Evolutionary conservation across 257 asterid genomes (phyloP).

Genomic region (Gardenia jasminoides): DNA sequence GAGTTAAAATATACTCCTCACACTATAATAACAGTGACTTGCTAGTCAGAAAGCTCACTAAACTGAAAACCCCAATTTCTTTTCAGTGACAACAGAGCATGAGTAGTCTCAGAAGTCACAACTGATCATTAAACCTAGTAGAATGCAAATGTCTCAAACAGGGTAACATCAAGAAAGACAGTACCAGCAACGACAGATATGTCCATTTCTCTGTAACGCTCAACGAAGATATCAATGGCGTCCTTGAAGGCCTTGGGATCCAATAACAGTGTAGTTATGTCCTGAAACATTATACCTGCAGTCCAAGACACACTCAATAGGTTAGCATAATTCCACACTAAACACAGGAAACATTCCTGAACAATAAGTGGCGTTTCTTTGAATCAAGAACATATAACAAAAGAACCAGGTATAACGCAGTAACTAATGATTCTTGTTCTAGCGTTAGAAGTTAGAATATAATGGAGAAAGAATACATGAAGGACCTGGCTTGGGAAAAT

Average conservation of each 20-base stretch:
- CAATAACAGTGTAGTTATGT: slow-evolving; percentile 69
- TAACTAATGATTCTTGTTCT: background rate
- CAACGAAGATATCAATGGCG: slow-evolving; percentile 80
- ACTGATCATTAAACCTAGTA: background rate
- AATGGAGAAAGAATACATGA: background rate
- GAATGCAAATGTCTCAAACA: background rate
- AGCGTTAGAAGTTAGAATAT: background rate
- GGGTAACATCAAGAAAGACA: slow-evolving; percentile 8
- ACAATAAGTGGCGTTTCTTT: background rate
- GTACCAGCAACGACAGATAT: slow-evolving; percentile 87
- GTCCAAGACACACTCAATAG: slow-evolving; percentile 9
- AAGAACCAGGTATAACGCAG: background rate
- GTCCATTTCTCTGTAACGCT: slow-evolving; percentile 72
- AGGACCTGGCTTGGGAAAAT: slow-evolving; percentile 84
- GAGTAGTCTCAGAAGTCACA: background rate
- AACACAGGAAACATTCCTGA: slow-evolving; percentile 16
- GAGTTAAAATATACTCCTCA: slow-evolving; percentile 15
- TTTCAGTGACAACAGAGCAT: background rate
- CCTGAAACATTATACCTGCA: slow-evolving; percentile 87
- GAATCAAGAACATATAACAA: background rate
- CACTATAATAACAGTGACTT: slow-evolving; percentile 5
- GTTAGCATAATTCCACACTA: background rate
- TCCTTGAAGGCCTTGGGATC: slow-evolving; percentile 75
- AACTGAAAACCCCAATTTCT: background rate
- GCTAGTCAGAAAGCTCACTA: slow-evolving; percentile 1